Evolutionary conservation across 2,329 filamentous ascomycete genomes (phyloP).

Genomic region (Fusarium tricinctum): DNA sequence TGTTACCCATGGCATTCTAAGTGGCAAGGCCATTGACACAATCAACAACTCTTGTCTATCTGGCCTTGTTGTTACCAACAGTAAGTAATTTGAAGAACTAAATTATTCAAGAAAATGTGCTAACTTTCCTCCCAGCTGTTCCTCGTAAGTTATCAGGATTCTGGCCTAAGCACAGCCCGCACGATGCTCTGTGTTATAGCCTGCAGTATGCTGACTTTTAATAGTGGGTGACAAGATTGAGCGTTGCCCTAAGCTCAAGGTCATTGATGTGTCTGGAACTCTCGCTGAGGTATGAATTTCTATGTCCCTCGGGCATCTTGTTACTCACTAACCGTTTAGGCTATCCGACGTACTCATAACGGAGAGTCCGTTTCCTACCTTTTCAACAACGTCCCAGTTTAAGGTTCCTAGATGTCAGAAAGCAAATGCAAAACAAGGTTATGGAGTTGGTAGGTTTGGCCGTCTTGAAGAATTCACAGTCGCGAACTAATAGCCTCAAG

Average conservation of each 20-base stretch:
- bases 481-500: constrained; percentile 36
- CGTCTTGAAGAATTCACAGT: constrained; percentile 6
- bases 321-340: constrained; percentile 56
- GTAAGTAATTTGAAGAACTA: constrained; percentile 51
- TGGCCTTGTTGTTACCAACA: constrained; percentile 91
- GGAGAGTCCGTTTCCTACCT: constrained; percentile 75
- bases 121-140: constrained; percentile 54
- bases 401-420: constrained; percentile 25
- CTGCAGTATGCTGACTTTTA: constrained; percentile 18
- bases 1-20: constrained; percentile 93
- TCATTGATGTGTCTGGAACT: constrained; percentile 92
- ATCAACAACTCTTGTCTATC: constrained; percentile 83
- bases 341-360: constrained; percentile 77
- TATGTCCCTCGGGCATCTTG: neutral
- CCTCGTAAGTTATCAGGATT: constrained; percentile 47
- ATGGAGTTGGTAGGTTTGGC: constrained; percentile 47
- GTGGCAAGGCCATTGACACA: constrained; percentile 87
- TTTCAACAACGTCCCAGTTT: constrained; percentile 75
- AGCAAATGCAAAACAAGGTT: constrained; percentile 33
- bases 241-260: constrained; percentile 83
- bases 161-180: neutral
- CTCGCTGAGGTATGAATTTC: constrained; percentile 67
- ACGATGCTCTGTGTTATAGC: neutral
- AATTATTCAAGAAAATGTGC: constrained; percentile 14
- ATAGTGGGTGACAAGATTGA: constrained; percentile 81